Base-by-base conservation (phyloP, 768 basidiomycete species). In the Erythrobasidium yunnanense region DNA sequence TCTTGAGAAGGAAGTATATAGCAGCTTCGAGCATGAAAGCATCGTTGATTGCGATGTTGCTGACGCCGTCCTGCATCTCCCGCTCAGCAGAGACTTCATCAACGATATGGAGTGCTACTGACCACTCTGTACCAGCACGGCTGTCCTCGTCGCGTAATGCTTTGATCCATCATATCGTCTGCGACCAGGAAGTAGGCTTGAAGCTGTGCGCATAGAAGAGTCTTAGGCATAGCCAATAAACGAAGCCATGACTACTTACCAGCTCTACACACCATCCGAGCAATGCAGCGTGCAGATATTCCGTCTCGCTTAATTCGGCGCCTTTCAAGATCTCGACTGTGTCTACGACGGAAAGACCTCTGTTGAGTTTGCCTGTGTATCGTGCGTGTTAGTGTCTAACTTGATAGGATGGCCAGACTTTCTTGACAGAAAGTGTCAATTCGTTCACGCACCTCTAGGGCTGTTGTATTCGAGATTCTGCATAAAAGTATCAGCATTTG, bases 171-270 rank as follows among this genome's bases (percentile, higher is more conserved):
- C 73, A 97, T 91, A 77, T 97, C 93, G 77, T 99, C 90, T 2
- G 89, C 83, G 63, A 95, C 90, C 63, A 97, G 84, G 85, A 97
- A 96, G 78, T 86, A 95, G 0, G 90, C 91, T 85, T 97, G 93
- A 6, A 99, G 83, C 90, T 93, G 72, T 46, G 20, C 11, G 0
- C 29, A 47, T 52, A 1, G 55, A 2, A 55, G 13, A 46, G 42
- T 51, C 35, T 18, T 23, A 2, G 2, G 6, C n/a, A 32, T 11
- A 6, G 11, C 18, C 20, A 25, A 3, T 30, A 4, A 11, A 29
- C 3, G 13, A 7, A 17, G 3, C 3, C 29, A 25, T 15, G 5
- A 22, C 17, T 30, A 6, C 66, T 33, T 45, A 92, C 92, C 68
- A 96, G 80, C 77, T 97, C 93, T 71, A 99, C 84, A 76, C 87